A percentile compares a stretch with the other conserved stretches of the same genome.
phyloP scores from a whole-genome alignment of 768 basidiomycete species.

The Mycena alexandri region DNA sequence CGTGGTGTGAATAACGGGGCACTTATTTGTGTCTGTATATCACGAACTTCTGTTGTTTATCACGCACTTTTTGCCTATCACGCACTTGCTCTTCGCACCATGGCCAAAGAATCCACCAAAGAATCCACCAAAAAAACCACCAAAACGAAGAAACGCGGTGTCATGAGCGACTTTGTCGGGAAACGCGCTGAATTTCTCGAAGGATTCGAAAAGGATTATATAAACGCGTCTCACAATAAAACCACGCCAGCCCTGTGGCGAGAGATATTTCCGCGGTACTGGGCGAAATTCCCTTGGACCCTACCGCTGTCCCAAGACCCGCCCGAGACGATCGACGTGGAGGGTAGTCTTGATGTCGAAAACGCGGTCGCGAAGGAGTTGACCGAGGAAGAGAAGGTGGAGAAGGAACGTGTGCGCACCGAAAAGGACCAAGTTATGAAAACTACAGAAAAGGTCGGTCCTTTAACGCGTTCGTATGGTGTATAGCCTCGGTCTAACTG shows the following conservation, averaged over 20 bases:
- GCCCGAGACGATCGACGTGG: not conserved
- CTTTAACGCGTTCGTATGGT: not conserved
- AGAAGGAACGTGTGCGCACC: too few relatives aligned
- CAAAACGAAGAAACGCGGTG: constrained; percentile 3
- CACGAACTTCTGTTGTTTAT: not conserved
- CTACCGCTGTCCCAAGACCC: not conserved
- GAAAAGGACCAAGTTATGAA: not conserved
- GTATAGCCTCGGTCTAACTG: too few relatives aligned
- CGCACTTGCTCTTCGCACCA: too few relatives aligned
- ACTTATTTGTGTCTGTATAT: not conserved
- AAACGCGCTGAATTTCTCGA: not conserved
- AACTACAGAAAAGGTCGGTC: not conserved
- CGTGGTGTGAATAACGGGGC: too few relatives aligned
- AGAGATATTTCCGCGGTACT: not conserved
- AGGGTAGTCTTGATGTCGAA: too few relatives aligned
- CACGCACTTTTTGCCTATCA: too few relatives aligned
- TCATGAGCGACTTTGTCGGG: not conserved
- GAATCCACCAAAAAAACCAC: not conserved
- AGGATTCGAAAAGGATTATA: not conserved
- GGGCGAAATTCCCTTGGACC: not conserved
- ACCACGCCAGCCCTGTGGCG: not conserved
- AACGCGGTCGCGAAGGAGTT: not conserved
- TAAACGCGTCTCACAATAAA: not conserved
- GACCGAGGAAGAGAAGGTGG: not conserved
- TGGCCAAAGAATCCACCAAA: too few relatives aligned